Evolutionary conservation across 2,329 filamentous ascomycete species (phyloP).

Genomic region (Fusarium nisikadoi): DNA sequence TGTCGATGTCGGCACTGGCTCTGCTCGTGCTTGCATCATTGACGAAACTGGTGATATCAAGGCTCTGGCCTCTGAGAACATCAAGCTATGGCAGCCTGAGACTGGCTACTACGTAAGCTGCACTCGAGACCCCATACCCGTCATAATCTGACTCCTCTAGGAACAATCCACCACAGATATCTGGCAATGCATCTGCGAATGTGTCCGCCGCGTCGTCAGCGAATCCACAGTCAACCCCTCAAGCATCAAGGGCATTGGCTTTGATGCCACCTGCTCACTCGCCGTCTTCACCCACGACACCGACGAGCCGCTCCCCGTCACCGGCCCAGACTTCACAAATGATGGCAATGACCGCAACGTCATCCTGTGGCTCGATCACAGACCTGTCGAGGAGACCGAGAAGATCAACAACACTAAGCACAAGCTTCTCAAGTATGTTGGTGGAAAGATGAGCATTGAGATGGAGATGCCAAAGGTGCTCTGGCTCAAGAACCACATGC

Average conservation of each 20-base stretch:
- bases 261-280: constrained; percentile 98
- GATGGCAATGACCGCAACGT: constrained; percentile 91
- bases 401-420: constrained; percentile 94
- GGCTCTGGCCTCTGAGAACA: constrained; percentile 77
- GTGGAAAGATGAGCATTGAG: constrained; percentile 98
- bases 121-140: not conserved
- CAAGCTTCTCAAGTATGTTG: constrained; percentile 94
- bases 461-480: constrained; percentile 99
- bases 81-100: constrained; percentile 83
- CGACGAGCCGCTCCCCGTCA: constrained; percentile 90
- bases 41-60: constrained; percentile 90
- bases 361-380: constrained; percentile 96
- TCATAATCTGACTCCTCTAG: constrained; percentile 50
- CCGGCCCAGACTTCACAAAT: constrained; percentile 81
- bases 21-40: constrained; percentile 94
- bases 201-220: constrained; percentile 82
- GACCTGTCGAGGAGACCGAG: constrained; percentile 88
- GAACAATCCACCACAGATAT: constrained; percentile 99
- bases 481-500: constrained; percentile 99
- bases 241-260: constrained; percentile 89
- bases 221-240: constrained; percentile 82
- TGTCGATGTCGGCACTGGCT: constrained; percentile 96
- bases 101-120: constrained; percentile 75
- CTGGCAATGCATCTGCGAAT: constrained; percentile 92
- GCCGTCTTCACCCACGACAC: constrained; percentile 90